Percentiles rank a stretch among this genome's conserved stretches.
These are phyloP conservation scores for Coemansia erecta DNA, from an alignment of 192 early-diverging fungal genomes.

Conservation along the genomic window DNA sequence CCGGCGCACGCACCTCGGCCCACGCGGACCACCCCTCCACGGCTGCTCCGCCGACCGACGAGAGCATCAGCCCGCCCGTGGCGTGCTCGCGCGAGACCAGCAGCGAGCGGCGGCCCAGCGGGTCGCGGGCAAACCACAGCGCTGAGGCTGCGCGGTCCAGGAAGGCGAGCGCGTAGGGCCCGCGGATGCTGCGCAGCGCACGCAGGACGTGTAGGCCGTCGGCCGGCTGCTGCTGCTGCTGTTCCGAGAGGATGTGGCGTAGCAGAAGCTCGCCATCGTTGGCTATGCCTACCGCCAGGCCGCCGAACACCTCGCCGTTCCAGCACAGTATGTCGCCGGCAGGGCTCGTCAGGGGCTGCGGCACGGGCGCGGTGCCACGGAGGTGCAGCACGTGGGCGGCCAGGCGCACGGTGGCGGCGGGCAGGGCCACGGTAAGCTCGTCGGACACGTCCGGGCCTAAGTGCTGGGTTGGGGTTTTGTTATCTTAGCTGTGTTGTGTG, in stretches of 20 bases:
- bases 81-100: slow-evolving; percentile 17
- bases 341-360: slow-evolving; percentile 56
- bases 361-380: slow-evolving; percentile 56
- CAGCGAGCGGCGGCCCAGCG: slow-evolving; percentile 76
- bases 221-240: slow-evolving; percentile 16
- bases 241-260: slow-evolving; percentile 24
- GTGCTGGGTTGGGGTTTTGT: not conserved
- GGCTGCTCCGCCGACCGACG: slow-evolving; percentile 3
- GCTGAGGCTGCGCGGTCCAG: slow-evolving; percentile 29
- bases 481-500: not conserved
- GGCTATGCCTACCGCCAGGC: slow-evolving; percentile 56
- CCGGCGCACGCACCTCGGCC: slow-evolving; percentile 76
- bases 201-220: slow-evolving; percentile 37
- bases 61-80: slow-evolving; percentile 21
- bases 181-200: slow-evolving; percentile 60
- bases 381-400: slow-evolving; percentile 65
- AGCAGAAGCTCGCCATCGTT: slow-evolving; percentile 64
- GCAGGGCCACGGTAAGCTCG: slow-evolving; percentile 1
- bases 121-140: slow-evolving; percentile 86
- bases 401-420: slow-evolving; percentile 6
- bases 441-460: slow-evolving; percentile 34
- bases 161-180: slow-evolving; percentile 81
- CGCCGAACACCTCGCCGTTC: slow-evolving; percentile 93
- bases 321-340: slow-evolving; percentile 62
- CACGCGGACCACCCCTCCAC: slow-evolving; percentile 26